Evolutionary conservation across 2,329 filamentous ascomycete genomes (phyloP), one percentile per base, ranked within the genome.

Genomic region (Capronia epimyces): DNA sequence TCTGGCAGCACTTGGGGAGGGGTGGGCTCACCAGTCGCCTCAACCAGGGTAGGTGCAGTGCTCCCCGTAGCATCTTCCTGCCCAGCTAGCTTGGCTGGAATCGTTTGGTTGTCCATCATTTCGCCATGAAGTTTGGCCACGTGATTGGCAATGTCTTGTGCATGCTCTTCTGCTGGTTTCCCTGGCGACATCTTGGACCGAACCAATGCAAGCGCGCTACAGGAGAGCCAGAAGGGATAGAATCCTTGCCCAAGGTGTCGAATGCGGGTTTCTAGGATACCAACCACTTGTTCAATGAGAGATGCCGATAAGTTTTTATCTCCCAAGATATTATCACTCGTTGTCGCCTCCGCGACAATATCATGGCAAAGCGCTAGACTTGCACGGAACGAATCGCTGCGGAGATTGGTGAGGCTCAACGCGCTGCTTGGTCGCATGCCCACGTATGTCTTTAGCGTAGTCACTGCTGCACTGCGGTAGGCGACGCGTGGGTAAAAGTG

Each of bases 161-260:
- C 21, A 50, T 36, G 53, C n/a, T 43, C 48, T 6, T 54, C 50
- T 3, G 60, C 53, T 3, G 56, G 41, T 32, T 60, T 55, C 15
- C 29, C 45, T 9, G 62, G 60, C 8, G 56, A 56, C 15, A 64
- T 55, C 12, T 63, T 57, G 10, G 62, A 63, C 36, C 52, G 51
- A 9, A 68, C 59, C 9, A 70, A 54, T 24, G 62, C 63, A 5
- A 57, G 58, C n/a, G 66, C 67, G 12, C 66, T 65, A 16, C 60
- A 63, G 1, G 67, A 55, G 27, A 66, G 64, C 66, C 66, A 70
- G 47, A 65, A 65, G 20, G 63, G 59, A 13, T 69, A 65, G 31
- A 63, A 65, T 1, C 67, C 67, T 20, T 65, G 65, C 18, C 68
- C 68, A 8, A 65, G 62, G 2, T 59, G 56, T 34, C 63, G 57